phyloP scores from a whole-genome alignment of 306 rosid genomes.

The Lithocarpus polystachyus region DNA sequence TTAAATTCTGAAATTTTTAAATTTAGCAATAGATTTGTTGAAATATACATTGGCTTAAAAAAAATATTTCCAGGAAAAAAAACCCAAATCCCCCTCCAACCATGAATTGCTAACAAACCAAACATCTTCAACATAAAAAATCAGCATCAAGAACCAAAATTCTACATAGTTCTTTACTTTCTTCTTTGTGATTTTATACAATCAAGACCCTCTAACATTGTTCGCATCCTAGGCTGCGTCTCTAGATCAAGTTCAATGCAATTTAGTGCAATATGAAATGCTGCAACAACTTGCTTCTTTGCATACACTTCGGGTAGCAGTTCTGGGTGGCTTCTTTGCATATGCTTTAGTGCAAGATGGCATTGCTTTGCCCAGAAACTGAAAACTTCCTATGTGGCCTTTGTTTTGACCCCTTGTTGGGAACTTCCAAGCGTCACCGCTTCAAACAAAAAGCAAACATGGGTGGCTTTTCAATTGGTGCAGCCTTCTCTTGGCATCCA shows the following conservation, averaged over 20 bases:
- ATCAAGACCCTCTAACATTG: slow-evolving; percentile 52
- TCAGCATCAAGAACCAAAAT: too few species aligned
- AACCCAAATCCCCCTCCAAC: too few species aligned
- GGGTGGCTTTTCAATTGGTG: slow-evolving; percentile 35
- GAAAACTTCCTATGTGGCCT: slow-evolving; percentile 61
- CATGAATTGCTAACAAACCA: too few species aligned
- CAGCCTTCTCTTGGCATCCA: too few species aligned
- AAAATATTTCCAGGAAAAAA: too few species aligned
- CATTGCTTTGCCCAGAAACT: slow-evolving; percentile 29
- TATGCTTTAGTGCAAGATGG: background rate
- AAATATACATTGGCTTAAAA: too few species aligned
- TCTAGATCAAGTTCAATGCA: slow-evolving; percentile 72
- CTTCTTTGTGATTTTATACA: too few species aligned
- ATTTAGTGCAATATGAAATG: slow-evolving; percentile 63
- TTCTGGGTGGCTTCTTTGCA: slow-evolving; percentile 24
- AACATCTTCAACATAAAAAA: too few species aligned
- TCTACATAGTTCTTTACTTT: too few species aligned
- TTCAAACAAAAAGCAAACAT: slow-evolving; percentile 93
- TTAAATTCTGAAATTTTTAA: too few species aligned
- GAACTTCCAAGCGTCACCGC: slow-evolving; percentile 83
- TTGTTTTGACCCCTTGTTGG: slow-evolving; percentile 73
- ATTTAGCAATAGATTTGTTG: too few species aligned
- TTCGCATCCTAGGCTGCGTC: slow-evolving; percentile 67
- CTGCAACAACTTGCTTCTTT: slow-evolving; percentile 61
- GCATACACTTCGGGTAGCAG: slow-evolving; percentile 58